phyloP scores from a whole-genome alignment of 345 rosid genomes.

The Rhodomyrtus tomentosa region DNA sequence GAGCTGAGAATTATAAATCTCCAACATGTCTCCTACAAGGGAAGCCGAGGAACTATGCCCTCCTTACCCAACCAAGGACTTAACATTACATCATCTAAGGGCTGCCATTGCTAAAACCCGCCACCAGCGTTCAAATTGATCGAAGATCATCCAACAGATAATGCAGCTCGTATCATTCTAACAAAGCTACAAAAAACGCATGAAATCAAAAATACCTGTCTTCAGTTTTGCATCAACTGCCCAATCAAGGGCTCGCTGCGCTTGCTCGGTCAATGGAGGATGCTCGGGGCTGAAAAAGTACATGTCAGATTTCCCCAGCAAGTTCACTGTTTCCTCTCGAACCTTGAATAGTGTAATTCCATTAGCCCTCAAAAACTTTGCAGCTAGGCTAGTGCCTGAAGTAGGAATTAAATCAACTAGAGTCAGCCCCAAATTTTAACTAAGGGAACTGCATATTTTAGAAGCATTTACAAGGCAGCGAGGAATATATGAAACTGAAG shows the following conservation, averaged over 20 bases:
- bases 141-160: background rate
- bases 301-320: constrained; percentile 82
- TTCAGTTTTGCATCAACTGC: constrained; percentile 75
- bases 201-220: constrained; percentile 40
- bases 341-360: constrained; percentile 72
- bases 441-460: background rate
- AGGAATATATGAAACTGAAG: background rate
- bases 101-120: background rate
- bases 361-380: constrained; percentile 72
- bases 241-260: constrained; percentile 78
- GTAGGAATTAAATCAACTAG: background rate
- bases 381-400: constrained; percentile 74
- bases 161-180: background rate
- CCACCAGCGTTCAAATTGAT: background rate
- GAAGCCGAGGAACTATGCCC: background rate
- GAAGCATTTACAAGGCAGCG: background rate
- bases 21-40: background rate
- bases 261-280: constrained; percentile 80
- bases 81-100: background rate
- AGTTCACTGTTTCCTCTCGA: constrained; percentile 49
- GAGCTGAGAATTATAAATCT: background rate
- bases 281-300: constrained; percentile 64
- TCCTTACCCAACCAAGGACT: background rate
- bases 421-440: background rate
- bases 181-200: background rate